A percentile compares a stretch with the other conserved stretches of the same genome.
These are phyloP conservation scores for Fistulina hepatica DNA, from an alignment of 1,284 basidiomycete genomes.

Conservation along the genomic window DNA sequence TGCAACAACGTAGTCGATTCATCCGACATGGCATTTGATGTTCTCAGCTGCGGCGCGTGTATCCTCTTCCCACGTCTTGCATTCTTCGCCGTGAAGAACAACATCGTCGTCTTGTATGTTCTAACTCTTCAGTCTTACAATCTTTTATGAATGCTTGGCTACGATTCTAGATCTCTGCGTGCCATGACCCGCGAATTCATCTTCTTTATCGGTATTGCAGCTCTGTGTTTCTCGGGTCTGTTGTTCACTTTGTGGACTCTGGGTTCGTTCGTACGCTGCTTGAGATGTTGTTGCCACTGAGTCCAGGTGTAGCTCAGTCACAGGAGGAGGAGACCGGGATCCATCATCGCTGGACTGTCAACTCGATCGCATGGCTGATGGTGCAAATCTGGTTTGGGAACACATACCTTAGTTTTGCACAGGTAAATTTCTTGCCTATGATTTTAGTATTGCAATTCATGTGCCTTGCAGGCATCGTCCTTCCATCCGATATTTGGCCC, in stretches of 20 bases:
- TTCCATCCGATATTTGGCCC: constrained; percentile 84
- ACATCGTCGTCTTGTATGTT: constrained; percentile 68
- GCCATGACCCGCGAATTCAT: constrained; percentile 73
- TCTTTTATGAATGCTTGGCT: constrained; percentile 8
- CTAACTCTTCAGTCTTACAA: constrained; percentile 1
- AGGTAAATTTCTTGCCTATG: constrained; percentile 28
- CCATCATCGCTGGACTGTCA: constrained; percentile 49
- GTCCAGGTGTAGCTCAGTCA: not conserved
- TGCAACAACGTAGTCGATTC: constrained; percentile 35
- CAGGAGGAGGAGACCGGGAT: not conserved
- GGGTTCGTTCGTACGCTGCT: constrained; percentile 25
- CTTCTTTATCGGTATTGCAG: constrained; percentile 76
- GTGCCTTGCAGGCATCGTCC: constrained; percentile 39
- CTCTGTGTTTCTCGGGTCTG: constrained; percentile 79
- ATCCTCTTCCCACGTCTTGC: constrained; percentile 83
- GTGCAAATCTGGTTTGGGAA: constrained; percentile 80
- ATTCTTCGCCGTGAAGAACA: constrained; percentile 78
- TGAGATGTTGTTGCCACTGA: not conserved
- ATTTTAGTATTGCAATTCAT: not conserved
- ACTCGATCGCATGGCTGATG: constrained; percentile 70
- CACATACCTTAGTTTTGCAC: constrained; percentile 58
- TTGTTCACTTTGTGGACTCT: constrained; percentile 78
- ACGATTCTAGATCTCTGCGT: constrained; percentile 45
- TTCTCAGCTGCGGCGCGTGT: constrained; percentile 77
- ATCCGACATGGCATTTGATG: constrained; percentile 70